Conservation (phyloP, 2,329 filamentous ascomycete genomes). For the Phialophora chinensis region DNA sequence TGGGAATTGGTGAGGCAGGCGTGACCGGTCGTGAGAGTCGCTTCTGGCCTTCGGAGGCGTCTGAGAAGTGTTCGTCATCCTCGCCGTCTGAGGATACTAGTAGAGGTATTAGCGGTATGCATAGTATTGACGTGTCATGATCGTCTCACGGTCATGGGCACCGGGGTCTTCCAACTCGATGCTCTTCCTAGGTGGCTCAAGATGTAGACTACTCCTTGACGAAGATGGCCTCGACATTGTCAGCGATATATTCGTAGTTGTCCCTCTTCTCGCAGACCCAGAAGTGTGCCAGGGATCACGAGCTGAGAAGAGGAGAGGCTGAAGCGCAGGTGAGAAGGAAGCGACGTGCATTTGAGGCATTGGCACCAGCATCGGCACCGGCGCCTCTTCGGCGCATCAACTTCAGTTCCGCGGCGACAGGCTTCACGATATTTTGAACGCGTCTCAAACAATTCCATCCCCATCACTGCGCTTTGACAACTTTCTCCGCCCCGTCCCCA, state of each 20-base stretch:
- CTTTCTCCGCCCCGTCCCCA: background rate
- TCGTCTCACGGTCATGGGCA: slow-evolving; percentile 54
- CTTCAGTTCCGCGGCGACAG: background rate
- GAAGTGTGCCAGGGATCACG: background rate
- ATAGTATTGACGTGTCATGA: background rate
- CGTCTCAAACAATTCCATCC: slow-evolving; percentile 43
- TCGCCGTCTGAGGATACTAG: slow-evolving; percentile 58
- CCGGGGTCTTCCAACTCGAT: slow-evolving; percentile 63
- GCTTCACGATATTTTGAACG: slow-evolving; percentile 28
- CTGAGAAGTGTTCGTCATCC: slow-evolving; percentile 69
- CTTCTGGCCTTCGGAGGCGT: slow-evolving; percentile 64
- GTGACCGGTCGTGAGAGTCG: slow-evolving; percentile 44
- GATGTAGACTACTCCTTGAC: slow-evolving; percentile 45
- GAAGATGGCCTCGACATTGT: slow-evolving; percentile 32
- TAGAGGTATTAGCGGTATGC: slow-evolving; percentile 28
- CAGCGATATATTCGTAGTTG: slow-evolving; percentile 19
- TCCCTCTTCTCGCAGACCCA: background rate
- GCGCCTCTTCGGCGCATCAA: background rate
- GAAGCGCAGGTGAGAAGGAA: slow-evolving; percentile 2
- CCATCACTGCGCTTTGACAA: slow-evolving; percentile 3
- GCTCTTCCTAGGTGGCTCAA: slow-evolving; percentile 62
- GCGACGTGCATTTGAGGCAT: slow-evolving; percentile 1
- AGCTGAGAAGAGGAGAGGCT: background rate
- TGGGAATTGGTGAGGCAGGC: slow-evolving; percentile 61
- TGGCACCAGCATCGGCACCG: background rate